Evolutionary conservation across 179 eudicot genomes (phyloP).

Genomic region (Amaranthus tricolor): DNA sequence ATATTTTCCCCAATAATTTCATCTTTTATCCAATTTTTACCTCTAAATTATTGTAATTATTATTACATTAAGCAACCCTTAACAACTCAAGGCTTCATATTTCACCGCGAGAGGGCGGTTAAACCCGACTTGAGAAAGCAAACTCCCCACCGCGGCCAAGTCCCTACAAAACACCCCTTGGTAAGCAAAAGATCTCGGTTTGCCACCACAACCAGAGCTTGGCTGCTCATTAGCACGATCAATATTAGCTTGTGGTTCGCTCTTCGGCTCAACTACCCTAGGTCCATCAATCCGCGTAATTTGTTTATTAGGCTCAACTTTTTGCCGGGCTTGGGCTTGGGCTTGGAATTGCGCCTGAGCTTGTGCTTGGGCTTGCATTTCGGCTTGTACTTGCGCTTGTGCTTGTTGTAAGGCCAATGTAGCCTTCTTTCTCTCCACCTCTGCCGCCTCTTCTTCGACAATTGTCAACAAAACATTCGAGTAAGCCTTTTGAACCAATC

Average conservation of each 20-base stretch:
- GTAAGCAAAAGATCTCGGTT: conserved; percentile 24
- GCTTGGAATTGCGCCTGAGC: neutral
- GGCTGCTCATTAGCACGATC: conserved; percentile 28
- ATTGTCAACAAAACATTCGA: conserved; percentile 45
- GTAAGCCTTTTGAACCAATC: conserved; percentile 79
- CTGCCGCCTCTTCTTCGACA: conserved; percentile 55
- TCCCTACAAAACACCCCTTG: conserved; percentile 84
- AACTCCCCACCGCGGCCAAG: conserved; percentile 66
- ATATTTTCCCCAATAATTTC: neutral
- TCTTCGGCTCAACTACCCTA: neutral
- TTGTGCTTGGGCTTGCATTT: too few relatives aligned
- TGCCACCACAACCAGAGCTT: neutral
- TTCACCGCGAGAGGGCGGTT: conserved; percentile 70
- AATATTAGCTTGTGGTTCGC: conserved; percentile 10
- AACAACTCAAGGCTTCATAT: conserved; percentile 86
- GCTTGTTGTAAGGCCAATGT: conserved; percentile 51
- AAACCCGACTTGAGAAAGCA: conserved; percentile 77
- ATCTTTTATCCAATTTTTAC: neutral
- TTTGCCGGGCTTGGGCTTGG: conserved; percentile 12
- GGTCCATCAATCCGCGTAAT: neutral
- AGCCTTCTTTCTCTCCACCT: conserved; percentile 53
- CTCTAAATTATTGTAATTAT: neutral
- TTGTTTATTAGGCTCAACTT: conserved; percentile 18
- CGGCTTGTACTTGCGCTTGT: conserved; percentile 28
- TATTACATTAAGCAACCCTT: neutral